Conservation (phyloP, 164 flowering plant genomes). For the grape (Vitis vinifera) region DNA sequence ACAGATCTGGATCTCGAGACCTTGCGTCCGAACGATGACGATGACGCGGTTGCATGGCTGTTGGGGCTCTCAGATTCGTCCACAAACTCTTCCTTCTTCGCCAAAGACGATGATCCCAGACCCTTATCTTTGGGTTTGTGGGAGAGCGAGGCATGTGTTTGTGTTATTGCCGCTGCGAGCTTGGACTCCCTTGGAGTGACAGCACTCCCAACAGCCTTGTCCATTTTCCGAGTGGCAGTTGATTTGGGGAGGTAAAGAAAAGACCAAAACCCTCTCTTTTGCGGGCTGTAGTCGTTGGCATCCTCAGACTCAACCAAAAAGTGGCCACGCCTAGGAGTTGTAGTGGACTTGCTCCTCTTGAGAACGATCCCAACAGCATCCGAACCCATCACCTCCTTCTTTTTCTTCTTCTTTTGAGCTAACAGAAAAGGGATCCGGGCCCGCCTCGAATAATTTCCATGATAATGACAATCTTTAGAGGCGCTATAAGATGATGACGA, state of each 20-base stretch:
- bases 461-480: too few relatives aligned
- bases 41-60: slow-evolving; percentile 25
- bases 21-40: slow-evolving; percentile 66
- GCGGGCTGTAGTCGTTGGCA: slow-evolving; percentile 26
- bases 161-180: slow-evolving; percentile 2
- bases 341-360: slow-evolving; percentile 72
- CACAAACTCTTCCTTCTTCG: slow-evolving; percentile 14
- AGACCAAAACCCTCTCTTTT: slow-evolving; percentile 76
- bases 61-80: slow-evolving; percentile 50
- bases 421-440: slow-evolving; percentile 18
- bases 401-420: slow-evolving; percentile 34
- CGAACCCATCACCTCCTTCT: slow-evolving; percentile 9
- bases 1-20: slow-evolving; percentile 97
- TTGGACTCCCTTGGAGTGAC: neutral
- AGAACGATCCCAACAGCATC: slow-evolving; percentile 29
- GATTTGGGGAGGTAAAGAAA: slow-evolving; percentile 50
- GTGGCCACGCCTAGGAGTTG: slow-evolving; percentile 39
- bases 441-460: too few relatives aligned
- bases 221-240: slow-evolving; percentile 5
- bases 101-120: slow-evolving; percentile 11
- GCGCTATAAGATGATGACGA: too few relatives aligned
- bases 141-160: slow-evolving; percentile 10
- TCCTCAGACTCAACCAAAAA: slow-evolving; percentile 31
- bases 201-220: slow-evolving; percentile 1
- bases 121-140: slow-evolving; percentile 11